Conservation (phyloP, 768 basidiomycete species). For the Russula sp. region DNA sequence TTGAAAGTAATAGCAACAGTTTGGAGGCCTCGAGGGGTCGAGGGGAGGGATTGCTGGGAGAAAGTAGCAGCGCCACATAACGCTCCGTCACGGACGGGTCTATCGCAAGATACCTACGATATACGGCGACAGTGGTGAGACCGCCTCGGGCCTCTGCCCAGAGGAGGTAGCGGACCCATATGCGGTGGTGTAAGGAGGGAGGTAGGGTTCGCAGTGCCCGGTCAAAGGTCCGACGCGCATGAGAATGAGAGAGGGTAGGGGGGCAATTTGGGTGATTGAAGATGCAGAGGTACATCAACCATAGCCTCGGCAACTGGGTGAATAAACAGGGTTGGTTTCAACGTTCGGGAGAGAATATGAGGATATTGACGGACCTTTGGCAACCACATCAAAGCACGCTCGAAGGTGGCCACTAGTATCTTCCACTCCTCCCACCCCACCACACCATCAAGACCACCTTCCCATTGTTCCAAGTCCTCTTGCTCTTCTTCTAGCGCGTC, state of each 20-base stretch:
- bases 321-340: neutral
- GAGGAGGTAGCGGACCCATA: slow-evolving; percentile 89
- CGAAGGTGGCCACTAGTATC: slow-evolving; percentile 77
- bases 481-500: slow-evolving; percentile 83
- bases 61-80: slow-evolving; percentile 63
- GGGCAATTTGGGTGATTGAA: slow-evolving; percentile 90
- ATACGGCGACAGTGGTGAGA: slow-evolving; percentile 69
- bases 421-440: slow-evolving; percentile 99
- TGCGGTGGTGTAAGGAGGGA: slow-evolving; percentile 82
- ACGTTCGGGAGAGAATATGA: neutral
- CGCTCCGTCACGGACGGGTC: slow-evolving; percentile 79
- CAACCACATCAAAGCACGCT: slow-evolving; percentile 91
- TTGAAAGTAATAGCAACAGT: slow-evolving; percentile 73
- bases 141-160: slow-evolving; percentile 88
- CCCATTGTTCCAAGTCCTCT: slow-evolving; percentile 79
- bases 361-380: slow-evolving; percentile 59
- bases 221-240: slow-evolving; percentile 92
- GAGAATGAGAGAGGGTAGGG: slow-evolving; percentile 73
- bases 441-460: slow-evolving; percentile 76
- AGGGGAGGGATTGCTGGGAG: slow-evolving; percentile 49
- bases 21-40: slow-evolving; percentile 93
- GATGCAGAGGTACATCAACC: slow-evolving; percentile 89
- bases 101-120: slow-evolving; percentile 82
- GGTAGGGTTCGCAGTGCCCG: slow-evolving; percentile 89
- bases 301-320: slow-evolving; percentile 79